Conservation (phyloP, 768 basidiomycete species). For the Tricholoma hemisulphureum region DNA sequence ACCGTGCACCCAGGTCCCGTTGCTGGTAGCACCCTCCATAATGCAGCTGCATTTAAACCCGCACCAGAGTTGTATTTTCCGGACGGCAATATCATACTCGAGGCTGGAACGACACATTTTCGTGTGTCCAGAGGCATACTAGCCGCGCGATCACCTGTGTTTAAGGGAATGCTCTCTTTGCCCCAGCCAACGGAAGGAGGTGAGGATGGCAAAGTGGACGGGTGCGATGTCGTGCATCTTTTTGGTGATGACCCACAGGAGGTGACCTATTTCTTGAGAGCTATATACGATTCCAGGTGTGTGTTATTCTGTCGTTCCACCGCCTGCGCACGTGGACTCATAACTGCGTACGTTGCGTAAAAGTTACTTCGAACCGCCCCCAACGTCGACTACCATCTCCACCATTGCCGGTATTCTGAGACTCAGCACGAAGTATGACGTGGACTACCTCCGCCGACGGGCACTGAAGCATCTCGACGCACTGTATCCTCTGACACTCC, state of each 20-base stretch:
- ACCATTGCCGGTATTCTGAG: constrained; percentile 36
- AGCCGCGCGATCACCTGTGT: constrained; percentile 34
- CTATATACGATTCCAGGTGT: constrained; percentile 36
- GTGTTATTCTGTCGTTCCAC: neutral
- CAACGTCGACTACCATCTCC: constrained; percentile 26
- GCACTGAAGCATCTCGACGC: constrained; percentile 34
- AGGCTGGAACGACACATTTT: constrained; percentile 34
- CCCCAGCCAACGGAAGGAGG: constrained; percentile 28
- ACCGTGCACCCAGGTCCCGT: neutral
- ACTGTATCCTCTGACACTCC: constrained; percentile 36
- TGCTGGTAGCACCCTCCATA: neutral
- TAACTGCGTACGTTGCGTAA: neutral
- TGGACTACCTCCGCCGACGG: constrained; percentile 32
- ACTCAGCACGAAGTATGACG: constrained; percentile 40
- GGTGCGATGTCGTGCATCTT: constrained; percentile 33
- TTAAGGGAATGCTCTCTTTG: constrained; percentile 38
- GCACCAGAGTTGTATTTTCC: neutral
- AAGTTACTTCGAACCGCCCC: constrained; percentile 37
- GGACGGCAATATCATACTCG: constrained; percentile 42
- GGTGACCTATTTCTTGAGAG: constrained; percentile 33
- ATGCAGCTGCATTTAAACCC: neutral
- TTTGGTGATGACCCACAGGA: constrained; percentile 33
- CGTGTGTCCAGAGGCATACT: constrained; percentile 36
- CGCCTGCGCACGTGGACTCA: neutral
- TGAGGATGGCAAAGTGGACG: constrained; percentile 26